Base-by-base conservation (phyloP, 1,139 yeast species). In the Yamadazyma dendronema region DNA sequence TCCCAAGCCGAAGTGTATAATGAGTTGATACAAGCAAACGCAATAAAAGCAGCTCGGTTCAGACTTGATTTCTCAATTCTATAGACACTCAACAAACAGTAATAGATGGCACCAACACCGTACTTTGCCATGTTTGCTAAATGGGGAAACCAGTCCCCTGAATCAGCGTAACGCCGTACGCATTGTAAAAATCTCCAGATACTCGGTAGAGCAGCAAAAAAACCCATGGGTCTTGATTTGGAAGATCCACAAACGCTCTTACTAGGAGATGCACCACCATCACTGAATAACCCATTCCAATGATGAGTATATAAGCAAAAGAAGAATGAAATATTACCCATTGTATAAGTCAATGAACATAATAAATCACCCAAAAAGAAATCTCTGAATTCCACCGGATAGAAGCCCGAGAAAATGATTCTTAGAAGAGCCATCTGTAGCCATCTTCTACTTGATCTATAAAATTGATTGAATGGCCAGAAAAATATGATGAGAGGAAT, bases 61-160 rank as follows among this genome's bases (percentile, higher is more conserved):
- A 56, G 51, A 1, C 54, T 42, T 0, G 64, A 50, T 11, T 70
- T 65, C 29, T 80, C 72, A 36, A 87, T 84, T 49, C 98, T 77
- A 56, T 88, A 90, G 22, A 84, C 65, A 62, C 95, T 85, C 47
- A 92, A 67, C n/a, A 84, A 67, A 51, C 81, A 77, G 59, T 86
- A 83, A 60, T 86, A 88, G 17, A 77, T 48, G 3, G 86, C 74
- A 2, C 89, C 75, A 25, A 84, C 62, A 1, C 74, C 54, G 57
- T 90, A 92, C 58, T 92, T 92, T 31, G 70, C 52, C 72, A 88
- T 87, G 54, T 92, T 92, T n/a, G 96, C 92, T 43, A 92, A 64
- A 71, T 92, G 99, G 1, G 99, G 99, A 56, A 92, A 94, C 85
- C 90, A 83, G 53, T 90, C 96, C 1, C 95, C 92, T 0, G 97